Conservation (phyloP, 345 rosid species). For the Arabis hirsuta region DNA sequence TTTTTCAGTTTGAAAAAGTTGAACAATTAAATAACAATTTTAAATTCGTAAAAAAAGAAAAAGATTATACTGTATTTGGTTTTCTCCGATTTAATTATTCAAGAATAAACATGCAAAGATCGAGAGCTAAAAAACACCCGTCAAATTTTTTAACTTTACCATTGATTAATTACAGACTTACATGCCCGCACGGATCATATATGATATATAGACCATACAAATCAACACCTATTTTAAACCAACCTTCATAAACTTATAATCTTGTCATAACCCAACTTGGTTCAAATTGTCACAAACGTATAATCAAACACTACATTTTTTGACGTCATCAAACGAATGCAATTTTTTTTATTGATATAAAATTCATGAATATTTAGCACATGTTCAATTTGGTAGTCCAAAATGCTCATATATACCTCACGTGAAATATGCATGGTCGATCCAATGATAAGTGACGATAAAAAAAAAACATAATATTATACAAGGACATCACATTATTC, state of each 20-base stretch:
- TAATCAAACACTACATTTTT: neutral
- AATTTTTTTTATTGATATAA: neutral
- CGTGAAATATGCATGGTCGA: constrained; percentile 24
- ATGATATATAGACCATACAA: neutral
- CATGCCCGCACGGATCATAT: neutral
- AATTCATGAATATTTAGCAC: neutral
- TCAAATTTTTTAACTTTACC: too few relatives aligned
- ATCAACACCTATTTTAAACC: neutral
- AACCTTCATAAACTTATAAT: neutral
- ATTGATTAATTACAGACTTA: neutral
- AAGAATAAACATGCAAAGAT: neutral
- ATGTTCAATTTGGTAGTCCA: constrained; percentile 4
- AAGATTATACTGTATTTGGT: neutral
- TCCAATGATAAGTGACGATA: neutral
- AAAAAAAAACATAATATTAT: neutral
- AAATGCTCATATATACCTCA: constrained; percentile 1
- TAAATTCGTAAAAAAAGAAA: too few relatives aligned
- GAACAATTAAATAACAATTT: too few relatives aligned
- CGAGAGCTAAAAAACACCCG: neutral
- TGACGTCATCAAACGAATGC: neutral
- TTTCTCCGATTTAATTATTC: neutral
- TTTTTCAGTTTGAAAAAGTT: too few relatives aligned
- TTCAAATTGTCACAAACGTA: neutral
- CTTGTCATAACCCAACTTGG: neutral
- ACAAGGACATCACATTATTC: constrained; percentile 19